A percentile compares a stretch with the other conserved stretches of the same genome.
These are phyloP conservation scores for Fusarium sp. DNA, from an alignment of 2,329 filamentous ascomycete species.

Conservation along the genomic window DNA sequence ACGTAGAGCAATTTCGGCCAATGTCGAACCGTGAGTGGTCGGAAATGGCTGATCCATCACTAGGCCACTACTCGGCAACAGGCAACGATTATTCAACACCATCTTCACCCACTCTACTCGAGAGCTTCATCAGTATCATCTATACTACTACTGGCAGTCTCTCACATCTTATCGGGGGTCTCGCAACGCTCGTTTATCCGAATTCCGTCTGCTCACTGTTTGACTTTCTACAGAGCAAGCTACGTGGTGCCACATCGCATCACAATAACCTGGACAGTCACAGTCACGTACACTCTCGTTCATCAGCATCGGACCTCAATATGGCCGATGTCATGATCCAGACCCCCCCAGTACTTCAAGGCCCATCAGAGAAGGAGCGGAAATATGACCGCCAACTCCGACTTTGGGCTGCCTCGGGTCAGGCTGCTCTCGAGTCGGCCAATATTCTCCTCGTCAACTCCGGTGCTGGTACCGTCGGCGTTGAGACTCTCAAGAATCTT, in stretches of 20 bases:
- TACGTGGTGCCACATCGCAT: neutral
- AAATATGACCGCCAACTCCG: conserved; percentile 96
- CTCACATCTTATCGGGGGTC: neutral
- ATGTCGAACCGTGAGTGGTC: neutral
- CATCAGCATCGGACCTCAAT: conserved; percentile 10
- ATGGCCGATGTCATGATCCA: conserved; percentile 45
- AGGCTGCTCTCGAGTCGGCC: conserved; percentile 87
- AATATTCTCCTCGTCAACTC: conserved; percentile 92
- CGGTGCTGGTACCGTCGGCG: conserved; percentile 83
- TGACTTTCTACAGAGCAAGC: neutral
- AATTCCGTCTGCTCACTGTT: neutral
- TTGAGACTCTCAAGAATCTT: conserved; percentile 96
- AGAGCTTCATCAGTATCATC: neutral
- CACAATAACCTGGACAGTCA: neutral
- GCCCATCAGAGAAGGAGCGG: conserved; percentile 68
- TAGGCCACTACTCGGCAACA: neutral
- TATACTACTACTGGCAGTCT: conserved; percentile 9
- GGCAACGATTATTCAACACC: conserved; percentile 15
- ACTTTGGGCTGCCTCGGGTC: conserved; percentile 92
- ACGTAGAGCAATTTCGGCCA: neutral
- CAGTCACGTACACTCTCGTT: neutral
- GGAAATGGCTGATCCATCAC: neutral
- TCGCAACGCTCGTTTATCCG: conserved; percentile 15
- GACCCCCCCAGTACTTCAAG: conserved; percentile 51
- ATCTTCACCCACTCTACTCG: conserved; percentile 1